These are phyloP conservation scores for Candida mattraensis DNA, from an alignment of 805 yeast genomes.

Conservation along the genomic window DNA sequence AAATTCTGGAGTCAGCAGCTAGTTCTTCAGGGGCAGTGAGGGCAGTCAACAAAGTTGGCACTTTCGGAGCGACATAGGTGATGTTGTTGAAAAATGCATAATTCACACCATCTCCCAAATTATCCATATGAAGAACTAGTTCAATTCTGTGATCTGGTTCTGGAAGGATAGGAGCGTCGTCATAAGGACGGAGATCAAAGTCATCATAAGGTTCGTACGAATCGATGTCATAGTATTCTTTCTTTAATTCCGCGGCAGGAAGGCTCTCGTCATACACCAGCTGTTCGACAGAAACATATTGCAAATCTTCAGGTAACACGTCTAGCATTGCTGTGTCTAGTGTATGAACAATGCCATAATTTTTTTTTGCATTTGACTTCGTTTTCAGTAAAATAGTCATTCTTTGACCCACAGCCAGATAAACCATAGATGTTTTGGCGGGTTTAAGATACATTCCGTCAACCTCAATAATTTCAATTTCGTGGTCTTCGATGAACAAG, in stretches of 20 bases:
- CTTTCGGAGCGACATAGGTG: slow-evolving; percentile 64
- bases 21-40: slow-evolving; percentile 54
- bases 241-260: slow-evolving; percentile 21
- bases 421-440: slow-evolving; percentile 51
- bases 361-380: slow-evolving; percentile 39
- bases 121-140: slow-evolving; percentile 62
- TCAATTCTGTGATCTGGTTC: slow-evolving; percentile 64
- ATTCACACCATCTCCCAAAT: slow-evolving; percentile 70
- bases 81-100: slow-evolving; percentile 75
- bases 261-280: slow-evolving; percentile 47
- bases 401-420: slow-evolving; percentile 80
- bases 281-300: slow-evolving; percentile 53
- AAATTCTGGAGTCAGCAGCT: slow-evolving; percentile 59
- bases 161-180: slow-evolving; percentile 42
- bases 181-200: slow-evolving; percentile 43
- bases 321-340: slow-evolving; percentile 72
- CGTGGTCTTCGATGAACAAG: slow-evolving; percentile 66
- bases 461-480: slow-evolving; percentile 67
- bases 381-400: slow-evolving; percentile 67
- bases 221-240: slow-evolving; percentile 24
- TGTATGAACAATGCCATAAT: slow-evolving; percentile 61
- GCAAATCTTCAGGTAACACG: slow-evolving; percentile 57
- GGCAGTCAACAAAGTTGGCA: slow-evolving; percentile 68
- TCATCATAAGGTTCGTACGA: slow-evolving; percentile 43
- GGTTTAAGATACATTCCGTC: slow-evolving; percentile 73